Percentiles rank a stretch among this genome's conserved stretches.
phyloP scores from a whole-genome alignment of 345 rosid species.

The Gossypium anomalum region DNA sequence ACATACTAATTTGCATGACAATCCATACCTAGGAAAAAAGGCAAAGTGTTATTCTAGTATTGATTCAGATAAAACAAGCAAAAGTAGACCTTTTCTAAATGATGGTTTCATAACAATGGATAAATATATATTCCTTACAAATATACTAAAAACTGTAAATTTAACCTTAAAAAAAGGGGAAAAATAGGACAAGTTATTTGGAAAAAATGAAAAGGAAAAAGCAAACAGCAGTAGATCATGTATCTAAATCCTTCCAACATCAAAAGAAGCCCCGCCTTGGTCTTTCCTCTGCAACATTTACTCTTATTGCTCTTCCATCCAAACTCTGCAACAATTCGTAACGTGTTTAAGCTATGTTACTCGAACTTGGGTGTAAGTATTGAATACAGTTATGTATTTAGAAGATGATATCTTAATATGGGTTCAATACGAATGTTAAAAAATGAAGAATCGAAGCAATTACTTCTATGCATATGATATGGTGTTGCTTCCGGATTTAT shows the following conservation, averaged over 20 bases:
- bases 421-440: background rate
- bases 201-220: background rate
- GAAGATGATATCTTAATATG: too few species aligned
- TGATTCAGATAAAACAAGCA: too few species aligned
- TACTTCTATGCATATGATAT: background rate
- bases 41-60: too few species aligned
- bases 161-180: background rate
- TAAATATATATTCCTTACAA: constrained; percentile 7
- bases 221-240: constrained; percentile 9
- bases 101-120: background rate
- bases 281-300: constrained; percentile 78
- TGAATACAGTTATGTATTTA: background rate
- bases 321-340: constrained; percentile 47
- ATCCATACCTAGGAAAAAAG: too few species aligned
- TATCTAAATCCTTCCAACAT: constrained; percentile 17
- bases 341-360: background rate
- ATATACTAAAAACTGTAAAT: constrained; percentile 19
- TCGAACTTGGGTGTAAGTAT: background rate
- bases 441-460: too few species aligned
- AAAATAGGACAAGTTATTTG: background rate
- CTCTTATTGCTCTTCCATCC: constrained; percentile 90
- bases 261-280: constrained; percentile 66
- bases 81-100: too few species aligned
- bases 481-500: background rate
- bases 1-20: too few species aligned